Evolutionary conservation across 768 basidiomycete genomes (phyloP).

Genomic region (Pleurotus salmoneostramineus): DNA sequence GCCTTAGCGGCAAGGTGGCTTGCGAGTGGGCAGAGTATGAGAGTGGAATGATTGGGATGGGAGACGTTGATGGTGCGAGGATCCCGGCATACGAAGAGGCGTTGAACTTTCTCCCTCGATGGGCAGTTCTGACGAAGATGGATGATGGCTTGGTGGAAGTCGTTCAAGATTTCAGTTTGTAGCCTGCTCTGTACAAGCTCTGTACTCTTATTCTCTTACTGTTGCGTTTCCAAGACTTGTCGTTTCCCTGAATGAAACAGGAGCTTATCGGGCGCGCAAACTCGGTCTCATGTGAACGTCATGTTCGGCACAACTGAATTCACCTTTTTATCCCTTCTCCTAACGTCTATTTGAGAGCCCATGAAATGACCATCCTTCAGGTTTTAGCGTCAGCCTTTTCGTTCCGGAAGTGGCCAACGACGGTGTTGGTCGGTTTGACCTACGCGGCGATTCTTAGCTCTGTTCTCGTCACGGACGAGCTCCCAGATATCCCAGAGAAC

Average conservation of each 20-base stretch:
- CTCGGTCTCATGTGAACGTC: not conserved
- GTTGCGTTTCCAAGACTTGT: no score
- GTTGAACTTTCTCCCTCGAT: slow-evolving; percentile 42
- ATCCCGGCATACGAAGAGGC: slow-evolving; percentile 55
- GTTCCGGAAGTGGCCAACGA: slow-evolving; percentile 39
- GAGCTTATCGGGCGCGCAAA: no score
- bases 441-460: slow-evolving; percentile 45
- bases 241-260: no score
- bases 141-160: slow-evolving; percentile 42
- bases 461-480: slow-evolving; percentile 44
- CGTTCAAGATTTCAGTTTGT: slow-evolving; percentile 21
- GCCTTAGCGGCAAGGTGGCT: slow-evolving; percentile 34
- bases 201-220: no score
- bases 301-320: not conserved
- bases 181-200: no score
- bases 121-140: slow-evolving; percentile 42
- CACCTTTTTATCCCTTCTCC: no score
- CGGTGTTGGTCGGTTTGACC: slow-evolving; percentile 40
- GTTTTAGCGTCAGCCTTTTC: slow-evolving; percentile 13
- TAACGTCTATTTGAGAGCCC: not conserved
- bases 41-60: slow-evolving; percentile 34
- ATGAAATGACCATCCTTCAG: slow-evolving; percentile 14
- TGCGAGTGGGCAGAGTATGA: slow-evolving; percentile 57
- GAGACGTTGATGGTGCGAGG: slow-evolving; percentile 18
- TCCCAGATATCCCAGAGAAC: slow-evolving; percentile 39